Base-by-base conservation (phyloP, 192 early-diverging fungal species). In the Linnemannia zychae region DNA sequence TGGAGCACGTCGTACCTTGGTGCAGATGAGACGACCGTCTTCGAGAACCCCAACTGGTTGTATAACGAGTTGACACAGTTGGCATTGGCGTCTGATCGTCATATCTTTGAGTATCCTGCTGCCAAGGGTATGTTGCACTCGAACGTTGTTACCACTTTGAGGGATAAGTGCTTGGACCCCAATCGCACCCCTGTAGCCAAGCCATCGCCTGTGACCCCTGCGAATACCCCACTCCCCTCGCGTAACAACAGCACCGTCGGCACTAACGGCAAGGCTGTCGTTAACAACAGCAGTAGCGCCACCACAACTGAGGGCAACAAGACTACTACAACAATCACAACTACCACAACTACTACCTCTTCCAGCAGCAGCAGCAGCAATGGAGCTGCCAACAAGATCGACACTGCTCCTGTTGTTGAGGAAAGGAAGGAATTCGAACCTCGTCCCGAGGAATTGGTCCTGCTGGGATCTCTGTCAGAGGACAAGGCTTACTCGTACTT, bases 401-500 rank as follows among this genome's bases (percentile, higher is more conserved):
- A 63, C 24, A 3, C 40, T 44, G 40, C 40, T 44, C 4, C 9
- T 44, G 57, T 4, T 0, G 24, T 31, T 63, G 48, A 0, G 33
- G 28, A 31, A 20, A 47, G 12, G 33, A 72, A 24, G 52, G 34
- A 47, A 9, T 36, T 24, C 13, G 40, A 63, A 17, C 16, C 52
- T 53, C 53, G 50, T 4, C 81, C 81, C 4, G 76, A 84, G 40
- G 75, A 77, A 4, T 1, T 84, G 66, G 75, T 84, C 65, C 52
- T 84, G 9, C 60, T 87, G 48, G 90, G 90, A 20, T 90, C 89
- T 2, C 33, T 90, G 33, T 87, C 90, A 2, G 90, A 91, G 52
- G 71, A 88, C 16, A 48, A 60, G 22, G 90, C 86, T 28, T 91
- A 90, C 48, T 89, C 89, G 44, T 91, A 91, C 52, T 91, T 91